Base-by-base conservation (phyloP, 2,329 filamentous ascomycete genomes). In the Triangularia verruculosa region DNA sequence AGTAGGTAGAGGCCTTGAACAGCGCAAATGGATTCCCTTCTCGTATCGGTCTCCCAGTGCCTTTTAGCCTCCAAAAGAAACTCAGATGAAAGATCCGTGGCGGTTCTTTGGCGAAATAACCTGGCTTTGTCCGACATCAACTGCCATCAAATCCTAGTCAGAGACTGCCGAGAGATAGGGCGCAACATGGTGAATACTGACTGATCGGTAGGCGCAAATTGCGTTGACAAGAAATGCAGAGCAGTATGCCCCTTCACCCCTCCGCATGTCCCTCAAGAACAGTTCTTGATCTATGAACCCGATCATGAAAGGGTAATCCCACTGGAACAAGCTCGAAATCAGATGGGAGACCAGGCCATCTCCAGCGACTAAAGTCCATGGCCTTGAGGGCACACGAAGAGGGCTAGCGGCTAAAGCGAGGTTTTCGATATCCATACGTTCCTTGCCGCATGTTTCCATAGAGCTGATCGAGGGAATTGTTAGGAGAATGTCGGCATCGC, bases 191-290 rank as follows among this genome's bases (percentile, higher is more conserved):
- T 25, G 20, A 8, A 20, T 30, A 66, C 70, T 66, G 59, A 74
- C 73, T 59, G 67, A 71, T 66, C 72, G 70, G n/a, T 69, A 57
- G 20, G 73, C 72, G 55, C 73, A 75, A 11, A 75, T 71, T 25
- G 72, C 69, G 58, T 74, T 74, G 52, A 75, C 73, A 4, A 75
- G 70, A 61, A 74, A 71, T 3, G 72, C 70, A 2, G 73, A 72
- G 61, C 73, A 75, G 58, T 69, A 74, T 5, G 63, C 51, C 32
- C 68, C 66, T 4, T 58, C 64, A 0, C 57, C 22, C 0, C 30
- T 30, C 0, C 68, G 47, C 73, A 75, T 75, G 22, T 74, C 71
- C 1, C 66, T 63, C 17, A 75, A 22, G 43, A 75, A 75, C 0
- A 69, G 59, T 1, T 70, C 57, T 4, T 61, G 66, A 56, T 74